Evolutionary conservation across 495 filamentous ascomycete genomes (phyloP).

Genomic region (Parathielavia hyrcaniae): DNA sequence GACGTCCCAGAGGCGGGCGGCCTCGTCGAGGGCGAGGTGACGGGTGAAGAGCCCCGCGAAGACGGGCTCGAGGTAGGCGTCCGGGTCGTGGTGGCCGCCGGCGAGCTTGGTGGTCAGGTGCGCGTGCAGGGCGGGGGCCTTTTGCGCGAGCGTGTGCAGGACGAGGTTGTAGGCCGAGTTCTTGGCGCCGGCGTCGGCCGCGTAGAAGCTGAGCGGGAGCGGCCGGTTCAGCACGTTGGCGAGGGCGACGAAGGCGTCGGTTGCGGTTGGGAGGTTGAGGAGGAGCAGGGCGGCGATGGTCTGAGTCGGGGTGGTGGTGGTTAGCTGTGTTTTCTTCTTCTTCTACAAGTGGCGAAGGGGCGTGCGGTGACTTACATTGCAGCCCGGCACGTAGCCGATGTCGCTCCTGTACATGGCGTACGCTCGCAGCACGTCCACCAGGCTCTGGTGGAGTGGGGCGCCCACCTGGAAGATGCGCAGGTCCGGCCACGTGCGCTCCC

Average conservation of each 20-base stretch:
- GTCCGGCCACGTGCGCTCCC: conserved; percentile 64
- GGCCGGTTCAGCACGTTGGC: conserved; percentile 87
- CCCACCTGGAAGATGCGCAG: conserved; percentile 76
- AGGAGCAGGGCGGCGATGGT: conserved; percentile 82
- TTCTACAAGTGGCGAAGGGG: no score
- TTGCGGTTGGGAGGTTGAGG: conserved; percentile 66
- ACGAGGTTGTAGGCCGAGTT: conserved; percentile 65
- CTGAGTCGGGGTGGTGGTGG: conserved; percentile 41
- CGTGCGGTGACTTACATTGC: conserved; percentile 55
- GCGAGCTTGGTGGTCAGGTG: conserved; percentile 54
- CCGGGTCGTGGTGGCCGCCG: conserved; percentile 41
- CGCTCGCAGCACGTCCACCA: conserved; percentile 77
- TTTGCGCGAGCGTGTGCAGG: conserved; percentile 62
- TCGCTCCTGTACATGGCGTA: conserved; percentile 93
- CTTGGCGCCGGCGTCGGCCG: conserved; percentile 66
- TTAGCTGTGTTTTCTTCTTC: conserved; percentile 21
- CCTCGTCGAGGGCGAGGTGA: conserved; percentile 61
- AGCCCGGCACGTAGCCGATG: conserved; percentile 82
- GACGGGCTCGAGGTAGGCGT: conserved; percentile 45
- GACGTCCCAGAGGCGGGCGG: conserved; percentile 82
- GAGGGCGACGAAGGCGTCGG: conserved; percentile 72
- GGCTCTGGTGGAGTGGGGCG: conserved; percentile 65
- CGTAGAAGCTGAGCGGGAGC: conserved; percentile 80
- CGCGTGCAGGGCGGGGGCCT: conserved; percentile 60
- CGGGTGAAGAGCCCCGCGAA: conserved; percentile 51